These are phyloP conservation scores for Conoideocrella luteorostrata DNA, from an alignment of 2,329 filamentous ascomycete genomes.

Conservation along the genomic window DNA sequence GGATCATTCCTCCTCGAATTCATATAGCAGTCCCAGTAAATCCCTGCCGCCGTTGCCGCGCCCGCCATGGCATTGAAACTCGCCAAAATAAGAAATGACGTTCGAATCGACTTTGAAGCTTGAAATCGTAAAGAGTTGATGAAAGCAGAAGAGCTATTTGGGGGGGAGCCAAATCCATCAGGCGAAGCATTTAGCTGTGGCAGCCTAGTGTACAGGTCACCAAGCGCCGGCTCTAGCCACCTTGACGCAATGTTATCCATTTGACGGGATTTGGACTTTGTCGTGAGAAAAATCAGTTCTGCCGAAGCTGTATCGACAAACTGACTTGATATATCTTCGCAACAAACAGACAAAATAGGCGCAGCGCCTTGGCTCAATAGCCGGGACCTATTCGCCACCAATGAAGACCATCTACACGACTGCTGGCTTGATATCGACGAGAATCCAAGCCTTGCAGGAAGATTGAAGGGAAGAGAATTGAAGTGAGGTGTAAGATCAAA, in stretches of 20 bases:
- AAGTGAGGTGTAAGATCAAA: no score
- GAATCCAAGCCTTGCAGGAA: no score
- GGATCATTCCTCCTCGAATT: constrained; percentile 34
- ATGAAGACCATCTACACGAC: constrained; percentile 1
- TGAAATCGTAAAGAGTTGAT: constrained; percentile 47
- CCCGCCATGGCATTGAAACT: constrained; percentile 55
- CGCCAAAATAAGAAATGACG: constrained; percentile 55
- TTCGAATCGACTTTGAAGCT: constrained; percentile 51
- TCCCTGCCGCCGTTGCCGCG: constrained; percentile 48
- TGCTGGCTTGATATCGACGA: background rate
- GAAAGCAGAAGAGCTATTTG: constrained; percentile 39
- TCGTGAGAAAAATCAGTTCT: no score
- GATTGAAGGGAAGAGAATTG: no score
- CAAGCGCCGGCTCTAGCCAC: constrained; percentile 8
- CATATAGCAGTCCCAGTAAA: constrained; percentile 50
- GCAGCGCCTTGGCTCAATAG: constrained; percentile 4
- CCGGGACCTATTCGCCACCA: constrained; percentile 1
- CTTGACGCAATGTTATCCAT: constrained; percentile 6
- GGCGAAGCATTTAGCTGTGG: constrained; percentile 2
- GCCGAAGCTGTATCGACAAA: no score
- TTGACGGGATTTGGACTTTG: background rate
- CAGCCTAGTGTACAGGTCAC: constrained; percentile 10
- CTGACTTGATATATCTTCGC: no score
- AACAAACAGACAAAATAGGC: constrained; percentile 4
- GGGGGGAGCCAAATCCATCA: constrained; percentile 22